Evolutionary conservation across 140 eudicot species (phyloP), one percentile per base, ranked within the genome.

Genomic region (Senecio squalidus): DNA sequence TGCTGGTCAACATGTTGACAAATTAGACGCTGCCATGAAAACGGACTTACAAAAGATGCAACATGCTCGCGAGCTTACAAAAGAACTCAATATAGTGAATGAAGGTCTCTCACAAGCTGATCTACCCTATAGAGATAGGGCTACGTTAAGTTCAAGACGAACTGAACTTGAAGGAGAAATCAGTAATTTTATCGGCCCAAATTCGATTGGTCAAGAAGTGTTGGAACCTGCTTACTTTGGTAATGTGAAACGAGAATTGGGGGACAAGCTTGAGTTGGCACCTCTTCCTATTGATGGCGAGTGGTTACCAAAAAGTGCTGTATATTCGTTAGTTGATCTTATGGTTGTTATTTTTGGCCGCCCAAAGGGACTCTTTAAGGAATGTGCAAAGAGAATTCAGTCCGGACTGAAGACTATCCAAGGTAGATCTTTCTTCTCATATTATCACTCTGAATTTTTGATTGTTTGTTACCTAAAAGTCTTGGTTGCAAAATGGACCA

Each of bases 231-330:
- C 94, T 9, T 76, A 84, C 43, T 81, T 80, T 81, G 98, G 94
- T 50, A 78, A 82, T 71, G 81, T 77, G 55, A 84, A 76, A 74
- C 71, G 91, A 43, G 80, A 72, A 38, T 79, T 69, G 61, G 81
- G 83, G 2, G 95, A 92, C 23, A 84, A 81, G 67, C 82, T 92
- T 69, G 82, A 84, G 76, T 63, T 92, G 82, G 99, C 96, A 17
- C 99, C 96, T 23, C 82, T 80, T 61, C 99, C 99, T 30, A 84
- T 92, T 68, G 93, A 88, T 69, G 99, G 99, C 28, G 95, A 92
- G 68, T 92, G 99, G 99, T 73, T 92, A 58, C 99, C 99, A 21
- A 92, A 74, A 72, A 74, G 88, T 82, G 99, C 99, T 13, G 84
- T 92, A n/a, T 88, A 81, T 80, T 84, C 95, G 28, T 71, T 92